Evolutionary conservation across 2,329 filamentous ascomycete species (phyloP).

Genomic region (Aspergillus uvarum): DNA sequence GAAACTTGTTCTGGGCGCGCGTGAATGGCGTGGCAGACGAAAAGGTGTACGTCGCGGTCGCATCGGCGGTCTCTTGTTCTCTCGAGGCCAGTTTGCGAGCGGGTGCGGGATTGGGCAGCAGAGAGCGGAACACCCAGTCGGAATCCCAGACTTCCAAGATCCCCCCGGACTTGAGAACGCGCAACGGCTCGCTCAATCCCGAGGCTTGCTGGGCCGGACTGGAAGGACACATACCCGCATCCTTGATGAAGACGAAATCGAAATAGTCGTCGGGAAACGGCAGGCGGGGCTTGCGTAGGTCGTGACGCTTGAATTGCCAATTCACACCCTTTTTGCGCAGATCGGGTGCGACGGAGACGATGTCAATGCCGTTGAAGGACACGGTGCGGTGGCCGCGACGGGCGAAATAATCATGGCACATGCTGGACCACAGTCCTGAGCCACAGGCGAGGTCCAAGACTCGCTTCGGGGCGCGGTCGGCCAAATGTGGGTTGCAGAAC

Average conservation of each 20-base stretch:
- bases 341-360: constrained; percentile 69
- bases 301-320: constrained; percentile 87
- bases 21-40: constrained; percentile 80
- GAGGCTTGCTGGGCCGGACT: constrained; percentile 54
- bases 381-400: constrained; percentile 67
- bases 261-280: constrained; percentile 80
- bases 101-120: constrained; percentile 72
- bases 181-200: constrained; percentile 71
- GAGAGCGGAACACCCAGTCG: constrained; percentile 78
- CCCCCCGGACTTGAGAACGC: constrained; percentile 74
- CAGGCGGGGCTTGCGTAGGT: constrained; percentile 71
- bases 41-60: constrained; percentile 78
- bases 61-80: constrained; percentile 63
- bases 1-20: constrained; percentile 74
- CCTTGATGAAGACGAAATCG: constrained; percentile 86
- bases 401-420: constrained; percentile 78
- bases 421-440: constrained; percentile 82
- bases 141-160: constrained; percentile 86
- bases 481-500: constrained; percentile 68
- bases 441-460: constrained; percentile 88
- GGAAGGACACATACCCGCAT: constrained; percentile 69
- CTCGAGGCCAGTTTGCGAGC: constrained; percentile 58
- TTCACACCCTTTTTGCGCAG: constrained; percentile 71
- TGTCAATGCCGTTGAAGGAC: constrained; percentile 78
- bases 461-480: constrained; percentile 67